Evolutionary conservation across 208 protist species (phyloP).

Genomic region (Trypanosoma melophagium): DNA sequence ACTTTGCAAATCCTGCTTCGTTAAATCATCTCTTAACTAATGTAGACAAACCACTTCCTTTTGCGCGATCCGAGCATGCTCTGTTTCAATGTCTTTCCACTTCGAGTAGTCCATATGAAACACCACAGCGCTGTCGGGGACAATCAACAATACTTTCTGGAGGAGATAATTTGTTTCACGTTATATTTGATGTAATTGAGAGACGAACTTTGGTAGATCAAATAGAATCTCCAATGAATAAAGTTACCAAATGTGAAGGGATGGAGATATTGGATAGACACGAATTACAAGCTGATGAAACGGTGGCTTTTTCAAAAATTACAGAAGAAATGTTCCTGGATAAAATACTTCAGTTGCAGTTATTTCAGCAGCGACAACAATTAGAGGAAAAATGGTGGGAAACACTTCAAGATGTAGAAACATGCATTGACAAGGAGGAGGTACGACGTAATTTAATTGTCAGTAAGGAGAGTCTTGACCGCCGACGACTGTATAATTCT

Average conservation of each 20-base stretch:
- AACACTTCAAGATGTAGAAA: conserved; percentile 25
- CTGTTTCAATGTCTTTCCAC: not conserved
- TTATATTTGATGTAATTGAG: conserved; percentile 9
- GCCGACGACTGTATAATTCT: not conserved
- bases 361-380: not conserved
- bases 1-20: not conserved
- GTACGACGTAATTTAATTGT: conserved; percentile 34
- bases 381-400: conserved; percentile 17
- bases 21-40: not conserved
- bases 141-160: not conserved
- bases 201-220: not conserved
- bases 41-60: not conserved
- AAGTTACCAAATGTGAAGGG: not conserved
- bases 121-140: not conserved
- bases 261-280: not conserved
- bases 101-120: no score
- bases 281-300: conserved; percentile 2
- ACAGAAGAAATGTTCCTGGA: not conserved
- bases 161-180: not conserved
- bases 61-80: not conserved
- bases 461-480: conserved; percentile 13
- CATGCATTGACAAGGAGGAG: conserved; percentile 29
- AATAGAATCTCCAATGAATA: not conserved
- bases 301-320: conserved; percentile 5
- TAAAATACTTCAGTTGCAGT: not conserved